Evolutionary conservation across 148 eudicot genomes (phyloP).

Genomic region (Camellia granthamiana): DNA sequence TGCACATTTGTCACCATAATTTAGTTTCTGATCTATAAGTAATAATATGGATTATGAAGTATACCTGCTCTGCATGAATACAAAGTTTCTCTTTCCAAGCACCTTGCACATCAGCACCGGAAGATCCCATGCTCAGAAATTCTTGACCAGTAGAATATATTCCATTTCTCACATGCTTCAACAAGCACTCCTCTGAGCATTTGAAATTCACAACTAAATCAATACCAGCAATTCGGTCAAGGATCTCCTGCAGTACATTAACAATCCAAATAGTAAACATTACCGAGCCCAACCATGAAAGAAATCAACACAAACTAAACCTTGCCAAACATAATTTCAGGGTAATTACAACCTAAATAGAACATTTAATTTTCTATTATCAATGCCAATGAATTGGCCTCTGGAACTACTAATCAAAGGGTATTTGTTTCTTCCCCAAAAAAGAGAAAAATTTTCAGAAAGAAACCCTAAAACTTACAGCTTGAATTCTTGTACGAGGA

Average conservation of each 20-base stretch:
- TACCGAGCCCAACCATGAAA: no score
- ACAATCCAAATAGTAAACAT: background rate
- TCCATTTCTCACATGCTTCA: conserved; percentile 31
- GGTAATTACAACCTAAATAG: no score
- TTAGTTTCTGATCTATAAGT: background rate
- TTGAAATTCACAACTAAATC: conserved; percentile 86
- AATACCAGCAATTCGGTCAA: conserved; percentile 74
- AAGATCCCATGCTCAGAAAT: conserved; percentile 31
- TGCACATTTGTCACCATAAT: no score
- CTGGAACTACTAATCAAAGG: background rate
- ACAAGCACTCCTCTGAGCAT: conserved; percentile 39
- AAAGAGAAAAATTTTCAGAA: background rate
- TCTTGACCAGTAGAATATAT: conserved; percentile 33
- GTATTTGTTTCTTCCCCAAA: background rate
- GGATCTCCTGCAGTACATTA: conserved; percentile 61
- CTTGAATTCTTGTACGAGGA: conserved; percentile 78
- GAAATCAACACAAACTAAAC: no score
- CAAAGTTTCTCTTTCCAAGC: conserved; percentile 55
- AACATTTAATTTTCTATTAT: no score
- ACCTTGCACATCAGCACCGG: conserved; percentile 24
- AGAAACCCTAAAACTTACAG: conserved; percentile 51
- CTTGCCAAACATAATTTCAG: no score
- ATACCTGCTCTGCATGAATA: conserved; percentile 67
- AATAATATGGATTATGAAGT: background rate
- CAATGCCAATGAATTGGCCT: no score